Evolutionary conservation across 2,329 filamentous ascomycete species (phyloP).

Genomic region (Aspergillus tubingensis): DNA sequence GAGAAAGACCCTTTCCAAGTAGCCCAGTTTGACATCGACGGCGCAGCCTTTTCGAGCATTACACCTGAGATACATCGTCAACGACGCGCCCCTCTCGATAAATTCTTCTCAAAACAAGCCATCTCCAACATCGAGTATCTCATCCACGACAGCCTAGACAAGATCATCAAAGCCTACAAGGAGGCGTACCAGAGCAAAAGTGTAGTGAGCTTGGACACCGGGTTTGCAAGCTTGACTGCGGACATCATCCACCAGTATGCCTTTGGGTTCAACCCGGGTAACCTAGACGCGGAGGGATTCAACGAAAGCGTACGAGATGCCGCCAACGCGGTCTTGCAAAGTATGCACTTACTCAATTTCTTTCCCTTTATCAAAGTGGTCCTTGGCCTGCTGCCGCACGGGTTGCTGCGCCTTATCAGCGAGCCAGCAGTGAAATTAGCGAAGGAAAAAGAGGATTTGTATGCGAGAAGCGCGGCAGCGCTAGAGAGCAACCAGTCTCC

Average conservation of each 20-base stretch:
- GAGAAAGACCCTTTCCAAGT: constrained; percentile 29
- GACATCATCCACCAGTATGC: constrained; percentile 42
- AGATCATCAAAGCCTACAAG: constrained; percentile 17
- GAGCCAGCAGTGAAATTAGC: constrained; percentile 18
- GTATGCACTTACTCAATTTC: constrained; percentile 22
- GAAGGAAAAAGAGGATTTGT: constrained; percentile 19
- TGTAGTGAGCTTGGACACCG: constrained; percentile 25
- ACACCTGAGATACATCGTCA: constrained; percentile 22
- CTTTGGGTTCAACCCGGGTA: constrained; percentile 34
- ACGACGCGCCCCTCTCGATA: constrained; percentile 22
- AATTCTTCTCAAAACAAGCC: constrained; percentile 27
- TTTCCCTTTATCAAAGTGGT: constrained; percentile 26
- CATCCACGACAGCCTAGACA: constrained; percentile 20
- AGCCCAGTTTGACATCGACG: constrained; percentile 17
- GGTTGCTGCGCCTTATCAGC: constrained; percentile 12
- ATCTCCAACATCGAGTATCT: constrained; percentile 15
- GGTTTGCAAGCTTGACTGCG: constrained; percentile 31
- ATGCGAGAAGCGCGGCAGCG: constrained; percentile 4
- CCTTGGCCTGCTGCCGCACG: constrained; percentile 20
- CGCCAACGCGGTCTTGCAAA: constrained; percentile 20
- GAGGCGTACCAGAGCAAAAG: constrained; percentile 12
- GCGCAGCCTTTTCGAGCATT: constrained; percentile 21
- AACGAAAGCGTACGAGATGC: constrained; percentile 23
- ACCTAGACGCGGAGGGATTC: constrained; percentile 35
- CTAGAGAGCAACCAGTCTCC: constrained; percentile 2